Conservation (phyloP, 2,329 filamentous ascomycete genomes). For the Calonectria crousiana region DNA sequence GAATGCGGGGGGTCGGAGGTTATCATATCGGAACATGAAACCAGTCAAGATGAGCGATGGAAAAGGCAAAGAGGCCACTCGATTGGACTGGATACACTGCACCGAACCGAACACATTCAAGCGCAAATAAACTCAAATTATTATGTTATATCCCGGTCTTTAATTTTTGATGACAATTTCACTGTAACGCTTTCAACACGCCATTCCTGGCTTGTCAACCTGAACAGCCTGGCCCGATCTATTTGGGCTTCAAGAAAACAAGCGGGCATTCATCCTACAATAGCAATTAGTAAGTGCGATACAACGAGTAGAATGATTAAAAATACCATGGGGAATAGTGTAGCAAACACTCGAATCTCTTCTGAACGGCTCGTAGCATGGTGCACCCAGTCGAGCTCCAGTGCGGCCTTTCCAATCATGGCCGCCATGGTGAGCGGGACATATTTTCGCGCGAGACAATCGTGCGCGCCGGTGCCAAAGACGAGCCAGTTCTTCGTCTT, state of each 20-base stretch:
- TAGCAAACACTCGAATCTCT: constrained; percentile 64
- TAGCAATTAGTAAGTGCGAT: neutral
- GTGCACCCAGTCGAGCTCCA: constrained; percentile 64
- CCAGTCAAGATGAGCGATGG: neutral
- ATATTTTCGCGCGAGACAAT: constrained; percentile 62
- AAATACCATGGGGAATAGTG: constrained; percentile 61
- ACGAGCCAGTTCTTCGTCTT: constrained; percentile 68
- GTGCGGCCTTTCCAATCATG: constrained; percentile 65
- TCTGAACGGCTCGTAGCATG: constrained; percentile 61
- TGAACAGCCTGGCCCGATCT: neutral
- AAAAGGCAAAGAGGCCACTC: neutral
- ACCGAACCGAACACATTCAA: neutral
- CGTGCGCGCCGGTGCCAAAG: constrained; percentile 63
- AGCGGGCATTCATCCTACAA: constrained; percentile 51
- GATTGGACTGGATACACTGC: neutral
- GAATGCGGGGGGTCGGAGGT: no score
- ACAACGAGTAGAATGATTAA: neutral
- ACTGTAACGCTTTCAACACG: neutral
- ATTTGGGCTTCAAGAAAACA: constrained; percentile 48
- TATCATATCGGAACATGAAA: neutral
- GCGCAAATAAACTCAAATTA: neutral
- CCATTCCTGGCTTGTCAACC: no score
- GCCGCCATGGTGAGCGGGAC: constrained; percentile 63
- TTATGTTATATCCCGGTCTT: neutral
- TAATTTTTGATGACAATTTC: neutral